These are phyloP conservation scores for Lactifluus pinguis DNA, from an alignment of 768 basidiomycete genomes.

Conservation along the genomic window DNA sequence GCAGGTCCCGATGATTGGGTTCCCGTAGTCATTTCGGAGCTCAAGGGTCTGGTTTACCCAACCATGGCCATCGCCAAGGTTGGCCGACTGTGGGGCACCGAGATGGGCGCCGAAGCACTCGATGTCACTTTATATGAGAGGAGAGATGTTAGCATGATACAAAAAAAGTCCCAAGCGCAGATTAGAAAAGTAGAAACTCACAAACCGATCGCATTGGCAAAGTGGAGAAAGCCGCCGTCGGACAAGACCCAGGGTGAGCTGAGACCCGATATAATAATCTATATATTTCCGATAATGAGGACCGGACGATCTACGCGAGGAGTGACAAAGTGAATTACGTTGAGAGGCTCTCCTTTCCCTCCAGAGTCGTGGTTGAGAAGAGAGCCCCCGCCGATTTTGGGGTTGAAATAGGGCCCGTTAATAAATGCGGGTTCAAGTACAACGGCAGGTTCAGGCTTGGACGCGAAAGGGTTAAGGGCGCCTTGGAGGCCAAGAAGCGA, in stretches of 20 bases:
- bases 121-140: constrained; percentile 7
- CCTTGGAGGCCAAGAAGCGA: constrained; percentile 5
- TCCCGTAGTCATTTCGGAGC: constrained; percentile 37
- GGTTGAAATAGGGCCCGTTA: not conserved
- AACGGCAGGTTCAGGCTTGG: not conserved
- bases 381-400: not conserved
- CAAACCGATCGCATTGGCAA: constrained; percentile 16
- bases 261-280: constrained; percentile 11
- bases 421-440: not conserved
- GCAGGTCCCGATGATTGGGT: constrained; percentile 33
- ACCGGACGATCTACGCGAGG: not conserved
- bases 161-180: not conserved
- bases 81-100: constrained; percentile 32
- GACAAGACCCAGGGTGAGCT: constrained; percentile 13
- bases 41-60: constrained; percentile 36
- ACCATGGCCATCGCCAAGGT: constrained; percentile 42
- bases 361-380: not conserved
- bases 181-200: not conserved
- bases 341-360: constrained; percentile 17
- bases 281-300: not conserved
- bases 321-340: not conserved
- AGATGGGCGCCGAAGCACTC: constrained; percentile 28
- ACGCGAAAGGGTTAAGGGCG: not conserved
- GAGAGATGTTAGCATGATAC: not conserved
- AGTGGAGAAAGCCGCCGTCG: constrained; percentile 15